Evolutionary conservation across 2,329 filamentous ascomycete species (phyloP).

Genomic region (Ophiostoma himal-ulmi): DNA sequence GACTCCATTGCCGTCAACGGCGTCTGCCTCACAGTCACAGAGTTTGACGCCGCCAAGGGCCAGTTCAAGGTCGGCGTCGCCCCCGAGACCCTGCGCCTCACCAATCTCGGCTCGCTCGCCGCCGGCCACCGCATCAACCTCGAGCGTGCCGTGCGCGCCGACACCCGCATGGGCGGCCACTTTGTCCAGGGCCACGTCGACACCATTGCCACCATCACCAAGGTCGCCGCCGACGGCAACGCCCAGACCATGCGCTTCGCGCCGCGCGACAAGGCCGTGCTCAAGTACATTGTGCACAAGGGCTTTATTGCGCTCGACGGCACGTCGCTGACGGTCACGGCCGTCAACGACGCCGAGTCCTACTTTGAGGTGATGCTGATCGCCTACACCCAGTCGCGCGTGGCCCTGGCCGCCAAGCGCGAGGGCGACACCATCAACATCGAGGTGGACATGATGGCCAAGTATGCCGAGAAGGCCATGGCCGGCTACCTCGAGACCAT

Average conservation of each 20-base stretch:
- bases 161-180: slow-evolving; percentile 95
- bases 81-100: slow-evolving; percentile 90
- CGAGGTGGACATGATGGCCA: slow-evolving; percentile 83
- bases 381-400: slow-evolving; percentile 87
- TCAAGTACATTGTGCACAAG: slow-evolving; percentile 92
- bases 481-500: slow-evolving; percentile 64
- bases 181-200: slow-evolving; percentile 98
- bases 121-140: slow-evolving; percentile 73
- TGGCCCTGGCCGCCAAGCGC: slow-evolving; percentile 74
- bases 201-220: slow-evolving; percentile 70
- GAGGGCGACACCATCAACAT: slow-evolving; percentile 80
- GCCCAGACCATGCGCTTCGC: slow-evolving; percentile 79
- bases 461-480: slow-evolving; percentile 87
- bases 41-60: slow-evolving; percentile 39
- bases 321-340: slow-evolving; percentile 86
- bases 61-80: slow-evolving; percentile 87
- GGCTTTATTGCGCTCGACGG: slow-evolving; percentile 93
- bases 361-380: slow-evolving; percentile 99
- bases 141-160: slow-evolving; percentile 83
- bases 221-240: slow-evolving; percentile 76
- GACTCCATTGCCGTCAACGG: slow-evolving; percentile 96
- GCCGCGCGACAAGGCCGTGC: slow-evolving; percentile 57
- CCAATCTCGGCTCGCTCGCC: slow-evolving; percentile 76
- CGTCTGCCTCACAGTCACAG: slow-evolving; percentile 83
- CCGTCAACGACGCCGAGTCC: slow-evolving; percentile 65